Conservation (phyloP, 768 basidiomycete species). For the Leccinum ochraceum region DNA sequence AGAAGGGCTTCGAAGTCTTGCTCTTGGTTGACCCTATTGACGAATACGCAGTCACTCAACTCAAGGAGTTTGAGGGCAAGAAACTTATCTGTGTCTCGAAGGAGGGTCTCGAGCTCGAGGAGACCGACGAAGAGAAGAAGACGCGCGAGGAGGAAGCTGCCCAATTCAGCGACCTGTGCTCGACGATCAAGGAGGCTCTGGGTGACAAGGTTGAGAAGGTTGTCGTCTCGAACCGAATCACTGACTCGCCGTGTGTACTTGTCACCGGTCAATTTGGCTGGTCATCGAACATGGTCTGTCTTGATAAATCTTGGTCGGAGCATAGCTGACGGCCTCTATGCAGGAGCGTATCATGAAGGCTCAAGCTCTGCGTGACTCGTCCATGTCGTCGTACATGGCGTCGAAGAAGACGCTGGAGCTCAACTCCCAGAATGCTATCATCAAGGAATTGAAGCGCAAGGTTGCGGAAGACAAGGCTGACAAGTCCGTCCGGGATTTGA, state of each 20-base stretch:
- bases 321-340: slow-evolving; percentile 7
- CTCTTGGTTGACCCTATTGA: slow-evolving; percentile 98
- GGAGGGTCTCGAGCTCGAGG: slow-evolving; percentile 98
- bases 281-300: slow-evolving; percentile 94
- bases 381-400: slow-evolving; percentile 99
- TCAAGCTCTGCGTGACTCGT: slow-evolving; percentile 93
- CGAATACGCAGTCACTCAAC: slow-evolving; percentile 97
- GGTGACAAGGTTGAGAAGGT: slow-evolving; percentile 99
- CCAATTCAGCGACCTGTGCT: slow-evolving; percentile 86
- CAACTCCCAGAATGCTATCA: slow-evolving; percentile 88
- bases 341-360: slow-evolving; percentile 99
- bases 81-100: slow-evolving; percentile 98
- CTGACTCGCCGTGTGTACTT: slow-evolving; percentile 94
- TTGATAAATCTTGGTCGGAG: neutral
- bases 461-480: slow-evolving; percentile 97
- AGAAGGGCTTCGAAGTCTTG: slow-evolving; percentile 93
- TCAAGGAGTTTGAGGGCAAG: slow-evolving; percentile 99
- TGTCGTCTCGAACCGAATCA: slow-evolving; percentile 95
- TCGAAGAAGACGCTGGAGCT: slow-evolving; percentile 98
- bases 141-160: slow-evolving; percentile 81
- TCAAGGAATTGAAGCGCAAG: slow-evolving; percentile 95
- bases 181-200: slow-evolving; percentile 95
- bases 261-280: slow-evolving; percentile 99
- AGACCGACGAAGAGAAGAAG: slow-evolving; percentile 97
- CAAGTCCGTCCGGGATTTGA: slow-evolving; percentile 97